A percentile compares a stretch with the other conserved stretches of the same genome.
Evolutionary conservation across 2,329 filamentous ascomycete genomes (phyloP).

Genomic region (Clarireedia monteithiana): DNA sequence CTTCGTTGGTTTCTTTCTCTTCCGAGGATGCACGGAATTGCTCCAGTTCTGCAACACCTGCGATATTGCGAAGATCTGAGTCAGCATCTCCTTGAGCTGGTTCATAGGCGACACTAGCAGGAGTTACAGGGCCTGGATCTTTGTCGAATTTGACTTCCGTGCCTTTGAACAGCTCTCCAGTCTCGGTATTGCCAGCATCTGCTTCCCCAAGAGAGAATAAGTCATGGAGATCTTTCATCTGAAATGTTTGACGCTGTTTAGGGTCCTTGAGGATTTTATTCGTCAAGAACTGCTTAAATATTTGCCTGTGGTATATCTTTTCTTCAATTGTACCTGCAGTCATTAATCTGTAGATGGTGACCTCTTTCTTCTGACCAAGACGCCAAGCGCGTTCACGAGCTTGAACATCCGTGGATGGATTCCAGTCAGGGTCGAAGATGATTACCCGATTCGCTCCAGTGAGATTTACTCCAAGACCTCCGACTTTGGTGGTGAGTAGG

Average conservation of each 20-base stretch:
- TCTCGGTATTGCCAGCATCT: constrained; percentile 67
- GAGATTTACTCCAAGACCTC: constrained; percentile 86
- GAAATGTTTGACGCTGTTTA: constrained; percentile 86
- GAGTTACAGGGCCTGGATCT: constrained; percentile 23
- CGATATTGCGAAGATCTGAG: constrained; percentile 43
- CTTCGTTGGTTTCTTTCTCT: constrained; percentile 40
- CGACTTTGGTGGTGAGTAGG: constrained; percentile 89
- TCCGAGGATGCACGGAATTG: constrained; percentile 44
- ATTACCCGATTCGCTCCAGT: constrained; percentile 94
- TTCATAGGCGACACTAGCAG: constrained; percentile 1
- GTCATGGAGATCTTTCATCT: constrained; percentile 83
- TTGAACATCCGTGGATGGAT: constrained; percentile 92
- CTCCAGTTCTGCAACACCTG: constrained; percentile 57
- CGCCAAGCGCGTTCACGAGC: constrained; percentile 94
- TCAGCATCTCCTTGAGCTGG: constrained; percentile 27
- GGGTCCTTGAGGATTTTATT: constrained; percentile 95
- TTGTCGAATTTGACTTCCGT: constrained; percentile 64
- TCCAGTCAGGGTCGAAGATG: constrained; percentile 98
- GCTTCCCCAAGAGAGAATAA: constrained; percentile 73
- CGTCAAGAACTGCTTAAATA: constrained; percentile 96
- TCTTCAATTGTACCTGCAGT: constrained; percentile 97
- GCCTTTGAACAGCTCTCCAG: constrained; percentile 79
- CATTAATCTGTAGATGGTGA: constrained; percentile 97
- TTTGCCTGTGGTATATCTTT: constrained; percentile 97
- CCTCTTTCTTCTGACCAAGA: constrained; percentile 86